phyloP scores from a whole-genome alignment of 352 stramenopile genomes.

The Pythium brassicae region DNA sequence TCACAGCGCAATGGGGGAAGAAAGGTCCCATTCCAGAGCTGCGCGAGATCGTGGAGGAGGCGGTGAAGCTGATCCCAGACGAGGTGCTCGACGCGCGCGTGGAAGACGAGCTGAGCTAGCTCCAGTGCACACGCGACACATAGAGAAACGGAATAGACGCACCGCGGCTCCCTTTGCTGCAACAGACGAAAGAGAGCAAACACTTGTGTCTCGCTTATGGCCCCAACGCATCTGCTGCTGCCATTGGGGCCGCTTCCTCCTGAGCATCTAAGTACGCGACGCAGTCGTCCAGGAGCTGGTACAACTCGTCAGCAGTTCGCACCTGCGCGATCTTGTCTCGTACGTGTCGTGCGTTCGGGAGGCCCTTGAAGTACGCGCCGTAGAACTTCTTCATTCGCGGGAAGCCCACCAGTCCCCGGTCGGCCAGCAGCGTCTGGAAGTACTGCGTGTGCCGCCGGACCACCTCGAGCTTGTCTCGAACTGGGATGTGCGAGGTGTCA shows the following conservation, averaged over 20 bases:
- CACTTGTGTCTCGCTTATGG: not conserved
- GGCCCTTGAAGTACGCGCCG: slow-evolving; percentile 62
- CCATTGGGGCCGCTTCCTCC: slow-evolving; percentile 9
- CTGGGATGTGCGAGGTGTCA: slow-evolving; percentile 44
- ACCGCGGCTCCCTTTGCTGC: too few relatives aligned
- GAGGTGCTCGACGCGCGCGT: slow-evolving; percentile 66
- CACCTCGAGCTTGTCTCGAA: slow-evolving; percentile 51
- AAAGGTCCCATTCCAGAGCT: slow-evolving; percentile 63
- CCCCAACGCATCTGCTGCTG: not conserved
- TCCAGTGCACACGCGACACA: not conserved
- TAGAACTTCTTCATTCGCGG: slow-evolving; percentile 82
- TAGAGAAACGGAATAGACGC: slow-evolving; percentile 8
- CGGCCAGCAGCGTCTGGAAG: slow-evolving; percentile 52
- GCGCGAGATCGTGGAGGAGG: slow-evolving; percentile 69
- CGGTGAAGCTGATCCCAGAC: slow-evolving; percentile 62
- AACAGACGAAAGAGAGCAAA: not conserved
- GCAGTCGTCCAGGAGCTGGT: slow-evolving; percentile 49
- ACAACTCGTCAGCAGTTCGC: slow-evolving; percentile 47
- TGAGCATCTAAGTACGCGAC: slow-evolving; percentile 27
- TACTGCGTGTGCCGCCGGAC: slow-evolving; percentile 64
- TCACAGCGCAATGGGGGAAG: slow-evolving; percentile 59
- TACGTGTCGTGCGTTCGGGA: slow-evolving; percentile 66
- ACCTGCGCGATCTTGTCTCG: slow-evolving; percentile 50
- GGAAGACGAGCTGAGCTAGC: slow-evolving; percentile 46
- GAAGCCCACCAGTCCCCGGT: slow-evolving; percentile 50